phyloP scores from a whole-genome alignment of 2,329 filamentous ascomycete species.

The Diaporthe amygdali region DNA sequence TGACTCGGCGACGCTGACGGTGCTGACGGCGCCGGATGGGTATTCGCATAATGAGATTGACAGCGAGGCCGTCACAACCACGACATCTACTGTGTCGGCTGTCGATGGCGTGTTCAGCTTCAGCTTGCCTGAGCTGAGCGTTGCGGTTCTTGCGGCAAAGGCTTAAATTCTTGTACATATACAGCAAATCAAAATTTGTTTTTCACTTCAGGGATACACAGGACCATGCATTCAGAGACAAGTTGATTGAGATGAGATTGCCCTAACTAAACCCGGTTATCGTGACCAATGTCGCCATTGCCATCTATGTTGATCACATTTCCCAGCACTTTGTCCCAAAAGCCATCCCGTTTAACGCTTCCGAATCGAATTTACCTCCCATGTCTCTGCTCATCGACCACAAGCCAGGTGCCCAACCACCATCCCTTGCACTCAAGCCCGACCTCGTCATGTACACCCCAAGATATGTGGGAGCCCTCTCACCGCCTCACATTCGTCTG shows the following conservation, averaged over 20 bases:
- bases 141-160: constrained; percentile 58
- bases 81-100: constrained; percentile 43
- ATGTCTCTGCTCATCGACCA: not conserved
- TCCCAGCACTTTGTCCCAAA: no score
- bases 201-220: not conserved
- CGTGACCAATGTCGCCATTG: not conserved
- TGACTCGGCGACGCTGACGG: constrained; percentile 47
- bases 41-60: constrained; percentile 51
- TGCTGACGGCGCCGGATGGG: constrained; percentile 50
- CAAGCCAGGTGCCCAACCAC: not conserved
- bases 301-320: no score
- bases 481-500: no score
- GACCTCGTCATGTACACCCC: no score
- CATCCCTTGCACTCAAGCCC: no score
- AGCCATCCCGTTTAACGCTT: no score
- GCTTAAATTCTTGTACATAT: not conserved
- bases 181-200: no score
- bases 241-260: no score
- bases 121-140: constrained; percentile 57
- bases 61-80: constrained; percentile 55
- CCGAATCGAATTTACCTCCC: no score
- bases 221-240: no score
- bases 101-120: constrained; percentile 57
- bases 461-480: no score
- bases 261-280: not conserved